These are phyloP conservation scores for Tetrapisispora fleetii DNA, from an alignment of 805 yeast genomes.

Conservation along the genomic window DNA sequence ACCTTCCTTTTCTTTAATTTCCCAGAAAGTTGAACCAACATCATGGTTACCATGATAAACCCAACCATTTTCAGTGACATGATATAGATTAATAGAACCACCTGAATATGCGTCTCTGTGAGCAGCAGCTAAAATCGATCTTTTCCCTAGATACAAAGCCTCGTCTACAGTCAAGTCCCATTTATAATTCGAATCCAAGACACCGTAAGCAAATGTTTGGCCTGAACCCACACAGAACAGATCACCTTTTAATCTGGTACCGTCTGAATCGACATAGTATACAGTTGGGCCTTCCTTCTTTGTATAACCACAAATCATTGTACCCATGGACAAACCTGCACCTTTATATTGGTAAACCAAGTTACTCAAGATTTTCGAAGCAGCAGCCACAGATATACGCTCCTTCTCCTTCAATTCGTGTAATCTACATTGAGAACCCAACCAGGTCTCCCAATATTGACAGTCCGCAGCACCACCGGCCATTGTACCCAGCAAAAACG, in stretches of 20 bases:
- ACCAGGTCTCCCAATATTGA: constrained; percentile 99
- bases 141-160: constrained; percentile 86
- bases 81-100: constrained; percentile 89
- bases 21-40: constrained; percentile 87
- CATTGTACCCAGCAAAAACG: constrained; percentile 91
- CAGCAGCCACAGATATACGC: constrained; percentile 92
- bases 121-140: constrained; percentile 93
- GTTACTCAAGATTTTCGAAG: constrained; percentile 85
- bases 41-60: constrained; percentile 89
- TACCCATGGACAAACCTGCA: constrained; percentile 98
- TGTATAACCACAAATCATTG: constrained; percentile 97
- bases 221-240: constrained; percentile 97
- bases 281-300: constrained; percentile 92
- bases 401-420: constrained; percentile 92
- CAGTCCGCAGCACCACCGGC: constrained; percentile 99
- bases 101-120: constrained; percentile 98
- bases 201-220: constrained; percentile 98
- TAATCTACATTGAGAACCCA: constrained; percentile 90
- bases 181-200: constrained; percentile 78
- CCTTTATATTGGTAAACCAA: constrained; percentile 92
- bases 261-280: constrained; percentile 94
- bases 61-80: constrained; percentile 93
- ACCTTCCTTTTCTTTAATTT: constrained; percentile 74
- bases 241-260: constrained; percentile 90
- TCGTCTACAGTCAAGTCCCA: constrained; percentile 93